A percentile compares a stretch with the other conserved stretches of the same genome.
Conservation (phyloP, 805 yeast genomes). For the Myxozyma melibiosi region DNA sequence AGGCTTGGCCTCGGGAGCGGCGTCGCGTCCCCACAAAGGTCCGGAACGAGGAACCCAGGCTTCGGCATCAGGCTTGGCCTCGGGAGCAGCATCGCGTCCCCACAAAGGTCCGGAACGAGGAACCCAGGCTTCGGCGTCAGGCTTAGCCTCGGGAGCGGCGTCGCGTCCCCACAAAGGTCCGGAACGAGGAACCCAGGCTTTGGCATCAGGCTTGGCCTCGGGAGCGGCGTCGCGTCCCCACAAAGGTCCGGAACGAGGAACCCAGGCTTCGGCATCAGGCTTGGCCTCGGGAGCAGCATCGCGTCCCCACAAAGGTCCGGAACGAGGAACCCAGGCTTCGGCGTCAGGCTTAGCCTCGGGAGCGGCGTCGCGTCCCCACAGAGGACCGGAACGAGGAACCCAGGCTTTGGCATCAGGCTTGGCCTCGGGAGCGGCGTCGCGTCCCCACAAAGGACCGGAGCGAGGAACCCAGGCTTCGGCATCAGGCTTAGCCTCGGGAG, state of each 20-base stretch:
- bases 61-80: slow-evolving; percentile 11
- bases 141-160: slow-evolving; percentile 21
- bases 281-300: slow-evolving; percentile 21
- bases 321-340: background rate
- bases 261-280: slow-evolving; percentile 17
- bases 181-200: background rate
- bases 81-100: slow-evolving; percentile 26
- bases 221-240: slow-evolving; percentile 19
- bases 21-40: slow-evolving; percentile 17
- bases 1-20: slow-evolving; percentile 17
- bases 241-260: slow-evolving; percentile 3
- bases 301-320: slow-evolving; percentile 13
- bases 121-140: slow-evolving; percentile 14
- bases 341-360: slow-evolving; percentile 17
- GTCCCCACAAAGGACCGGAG: background rate
- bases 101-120: slow-evolving; percentile 16
- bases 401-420: slow-evolving; percentile 6
- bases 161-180: slow-evolving; percentile 17
- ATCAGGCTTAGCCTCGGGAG: slow-evolving; percentile 12
- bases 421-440: slow-evolving; percentile 18
- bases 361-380: slow-evolving; percentile 26
- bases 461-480: slow-evolving; percentile 1
- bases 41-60: slow-evolving; percentile 1
- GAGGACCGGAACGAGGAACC: slow-evolving; percentile 12
- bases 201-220: slow-evolving; percentile 11